phyloP scores from a whole-genome alignment of 1,139 yeast genomes.

The Taphrina flavorubra region DNA sequence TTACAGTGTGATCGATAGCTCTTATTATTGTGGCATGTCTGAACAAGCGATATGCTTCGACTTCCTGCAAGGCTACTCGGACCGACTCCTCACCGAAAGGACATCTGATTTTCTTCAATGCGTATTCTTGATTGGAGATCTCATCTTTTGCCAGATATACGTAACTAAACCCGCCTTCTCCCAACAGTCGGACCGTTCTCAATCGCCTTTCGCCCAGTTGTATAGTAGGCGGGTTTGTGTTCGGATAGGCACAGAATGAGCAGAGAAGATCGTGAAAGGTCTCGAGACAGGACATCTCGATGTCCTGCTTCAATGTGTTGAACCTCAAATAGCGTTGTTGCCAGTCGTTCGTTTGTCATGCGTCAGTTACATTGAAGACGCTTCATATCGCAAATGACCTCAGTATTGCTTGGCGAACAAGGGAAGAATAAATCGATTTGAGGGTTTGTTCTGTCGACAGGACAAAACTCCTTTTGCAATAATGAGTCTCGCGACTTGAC shows the following conservation, averaged over 20 bases:
- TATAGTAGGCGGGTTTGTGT: background rate
- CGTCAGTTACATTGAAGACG: too few relatives aligned
- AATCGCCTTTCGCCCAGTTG: conserved; percentile 1
- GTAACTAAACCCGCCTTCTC: conserved; percentile 89
- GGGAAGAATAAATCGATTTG: too few relatives aligned
- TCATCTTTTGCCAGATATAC: conserved; percentile 75
- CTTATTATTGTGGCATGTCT: conserved; percentile 69
- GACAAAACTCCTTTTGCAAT: too few relatives aligned
- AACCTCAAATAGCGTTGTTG: too few relatives aligned
- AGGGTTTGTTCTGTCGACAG: too few relatives aligned
- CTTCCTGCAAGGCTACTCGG: conserved; percentile 73
- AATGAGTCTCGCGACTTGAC: too few relatives aligned
- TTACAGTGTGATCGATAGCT: conserved; percentile 63
- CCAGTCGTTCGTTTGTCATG: too few relatives aligned
- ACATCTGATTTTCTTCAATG: conserved; percentile 84
- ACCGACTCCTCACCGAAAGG: conserved; percentile 83
- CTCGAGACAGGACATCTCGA: background rate
- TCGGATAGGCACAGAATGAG: background rate
- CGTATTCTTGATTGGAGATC: conserved; percentile 60
- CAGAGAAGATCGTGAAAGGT: conserved; percentile 13
- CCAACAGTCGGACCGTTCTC: conserved; percentile 68
- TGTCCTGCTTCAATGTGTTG: background rate
- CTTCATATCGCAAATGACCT: too few relatives aligned
- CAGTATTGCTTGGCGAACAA: too few relatives aligned
- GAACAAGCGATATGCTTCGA: conserved; percentile 75